Evolutionary conservation across 805 yeast genomes (phyloP).

Genomic region (Metschnikowia anglica): DNA sequence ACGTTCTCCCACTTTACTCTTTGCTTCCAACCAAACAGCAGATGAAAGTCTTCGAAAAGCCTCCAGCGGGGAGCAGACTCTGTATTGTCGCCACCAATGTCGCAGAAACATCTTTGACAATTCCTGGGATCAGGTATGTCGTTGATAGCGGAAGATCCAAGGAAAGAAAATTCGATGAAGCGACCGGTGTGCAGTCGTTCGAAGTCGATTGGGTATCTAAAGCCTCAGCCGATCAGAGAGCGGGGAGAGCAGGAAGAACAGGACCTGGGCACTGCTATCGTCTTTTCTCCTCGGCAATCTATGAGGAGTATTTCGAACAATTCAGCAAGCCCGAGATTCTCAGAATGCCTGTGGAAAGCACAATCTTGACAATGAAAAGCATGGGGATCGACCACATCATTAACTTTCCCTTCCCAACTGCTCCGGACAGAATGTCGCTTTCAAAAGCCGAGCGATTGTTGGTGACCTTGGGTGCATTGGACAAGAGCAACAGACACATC

Average conservation of each 20-base stretch:
- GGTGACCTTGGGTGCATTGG: constrained; percentile 75
- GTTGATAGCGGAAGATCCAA: constrained; percentile 94
- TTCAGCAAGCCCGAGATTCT: constrained; percentile 88
- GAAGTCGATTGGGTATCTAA: constrained; percentile 90
- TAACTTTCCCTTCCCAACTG: constrained; percentile 95
- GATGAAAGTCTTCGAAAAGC: constrained; percentile 83
- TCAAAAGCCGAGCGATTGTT: constrained; percentile 66
- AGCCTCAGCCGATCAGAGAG: constrained; percentile 93
- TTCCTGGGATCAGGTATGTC: constrained; percentile 92
- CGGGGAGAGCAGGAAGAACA: constrained; percentile 98
- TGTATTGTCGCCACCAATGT: constrained; percentile 96
- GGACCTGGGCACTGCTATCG: constrained; percentile 98
- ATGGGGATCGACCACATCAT: constrained; percentile 92
- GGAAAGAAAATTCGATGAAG: constrained; percentile 78
- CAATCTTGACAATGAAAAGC: constrained; percentile 92
- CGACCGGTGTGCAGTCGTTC: constrained; percentile 89
- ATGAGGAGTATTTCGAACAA: constrained; percentile 77
- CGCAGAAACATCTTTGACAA: constrained; percentile 96
- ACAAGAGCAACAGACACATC: constrained; percentile 48
- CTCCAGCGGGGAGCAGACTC: constrained; percentile 82
- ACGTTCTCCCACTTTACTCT: constrained; percentile 90
- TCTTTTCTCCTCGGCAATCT: constrained; percentile 89
- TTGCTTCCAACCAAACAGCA: constrained; percentile 92
- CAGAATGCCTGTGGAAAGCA: constrained; percentile 94
- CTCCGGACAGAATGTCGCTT: constrained; percentile 68